Evolutionary conservation across 306 rosid species (phyloP), one percentile per base, ranked within the genome.

Genomic region (Vachellia pachyceras): DNA sequence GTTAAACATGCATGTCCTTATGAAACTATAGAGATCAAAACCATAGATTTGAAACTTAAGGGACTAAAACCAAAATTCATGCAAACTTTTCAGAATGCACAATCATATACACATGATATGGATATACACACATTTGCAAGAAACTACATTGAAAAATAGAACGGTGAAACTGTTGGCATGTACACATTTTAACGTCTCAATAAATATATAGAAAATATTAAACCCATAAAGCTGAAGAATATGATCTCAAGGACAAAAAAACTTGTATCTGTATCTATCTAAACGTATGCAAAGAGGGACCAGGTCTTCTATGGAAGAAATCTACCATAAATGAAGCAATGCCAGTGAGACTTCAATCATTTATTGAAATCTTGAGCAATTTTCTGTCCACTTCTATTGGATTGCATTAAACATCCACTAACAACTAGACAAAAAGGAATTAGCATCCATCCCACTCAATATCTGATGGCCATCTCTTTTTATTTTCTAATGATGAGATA

Each of bases 281-380:
- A 64, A 36, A 29, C 65, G 29, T 63, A 79, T 55, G 23, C 49
- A 65, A 69, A 65, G 36, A 50, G 15, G 14, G 41, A 47, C 29
- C 12, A 33, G 69, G 64, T 73, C 46, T 72, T 78, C 20, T 25
- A 68, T 66, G 55, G 23, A 33, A 70, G 41, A 9, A 61, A 77
- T 66, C 72, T 75, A 46, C 70, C 49, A 41, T 33, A 18, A 72
- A 74, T 47, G 25, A 69, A 33, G 72, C 58, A 74, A 72, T 1
- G 35, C 66, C 70, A 49, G 47, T 50, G 69, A 75, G 67, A 47
- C 61, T 73, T 69, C 65, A 80, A 41, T 65, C 75, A 78, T 36
- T 75, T 71, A 74, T 74, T 64, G 77, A 79, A 49, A 60, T 76
- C 64, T 41, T 75, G 66, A 67, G 84, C 79, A 39, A 82, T 65